These are phyloP conservation scores for Cytospora leucostoma DNA, from an alignment of 2,329 filamentous ascomycete genomes.

Conservation along the genomic window DNA sequence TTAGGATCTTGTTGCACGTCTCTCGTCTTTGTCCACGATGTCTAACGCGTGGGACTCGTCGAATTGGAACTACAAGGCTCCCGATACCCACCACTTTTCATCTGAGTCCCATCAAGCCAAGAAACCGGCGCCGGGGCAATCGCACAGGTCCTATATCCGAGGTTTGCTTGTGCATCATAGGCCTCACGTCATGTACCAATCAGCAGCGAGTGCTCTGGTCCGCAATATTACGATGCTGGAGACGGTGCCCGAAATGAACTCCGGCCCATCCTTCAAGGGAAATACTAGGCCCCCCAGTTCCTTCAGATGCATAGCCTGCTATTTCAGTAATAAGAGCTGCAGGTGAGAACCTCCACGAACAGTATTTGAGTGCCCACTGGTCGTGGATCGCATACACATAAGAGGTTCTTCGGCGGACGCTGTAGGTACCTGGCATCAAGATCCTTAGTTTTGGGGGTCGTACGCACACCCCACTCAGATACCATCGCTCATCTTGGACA, in stretches of 20 bases:
- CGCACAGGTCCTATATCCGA: neutral
- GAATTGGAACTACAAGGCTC: neutral
- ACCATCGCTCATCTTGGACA: neutral
- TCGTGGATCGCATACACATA: neutral
- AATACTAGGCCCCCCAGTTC: neutral
- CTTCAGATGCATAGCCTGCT: neutral
- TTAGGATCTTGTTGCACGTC: constrained; percentile 33
- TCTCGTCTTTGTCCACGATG: neutral
- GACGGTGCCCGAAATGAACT: neutral
- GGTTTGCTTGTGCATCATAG: neutral
- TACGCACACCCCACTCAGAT: neutral
- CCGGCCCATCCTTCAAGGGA: neutral
- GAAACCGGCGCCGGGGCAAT: neutral
- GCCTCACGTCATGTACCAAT: neutral
- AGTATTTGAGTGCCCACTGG: neutral
- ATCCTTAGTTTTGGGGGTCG: neutral
- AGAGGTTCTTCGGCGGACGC: neutral
- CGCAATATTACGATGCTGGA: neutral
- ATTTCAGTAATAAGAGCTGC: neutral
- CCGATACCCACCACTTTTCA: neutral
- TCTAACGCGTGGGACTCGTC: neutral
- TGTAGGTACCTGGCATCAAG: neutral
- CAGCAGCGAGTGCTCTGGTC: neutral
- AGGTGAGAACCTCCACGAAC: neutral
- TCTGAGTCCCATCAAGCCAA: neutral